These are phyloP conservation scores for Cupressus sempervirens DNA, from an alignment of 75 land plant genomes.

Conservation along the genomic window DNA sequence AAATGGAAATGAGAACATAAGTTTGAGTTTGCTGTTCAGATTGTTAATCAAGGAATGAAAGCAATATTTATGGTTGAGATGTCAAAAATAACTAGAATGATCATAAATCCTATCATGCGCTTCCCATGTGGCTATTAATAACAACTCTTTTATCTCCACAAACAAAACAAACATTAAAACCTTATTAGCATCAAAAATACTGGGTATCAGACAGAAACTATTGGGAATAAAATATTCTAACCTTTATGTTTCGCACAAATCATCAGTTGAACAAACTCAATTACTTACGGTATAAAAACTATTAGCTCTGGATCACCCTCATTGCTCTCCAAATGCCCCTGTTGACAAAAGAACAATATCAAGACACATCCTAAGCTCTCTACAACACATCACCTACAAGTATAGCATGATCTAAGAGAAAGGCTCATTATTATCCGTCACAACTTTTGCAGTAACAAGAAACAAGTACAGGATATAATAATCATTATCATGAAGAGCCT, in stretches of 20 bases:
- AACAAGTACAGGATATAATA: not conserved
- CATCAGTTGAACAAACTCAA: not conserved
- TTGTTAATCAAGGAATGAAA: not conserved
- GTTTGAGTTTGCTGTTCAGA: not conserved
- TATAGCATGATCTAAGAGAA: not conserved
- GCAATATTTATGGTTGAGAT: not conserved
- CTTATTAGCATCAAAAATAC: not conserved
- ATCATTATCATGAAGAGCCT: not conserved
- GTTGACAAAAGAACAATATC: conserved; percentile 15
- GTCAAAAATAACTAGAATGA: not conserved
- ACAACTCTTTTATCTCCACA: not conserved
- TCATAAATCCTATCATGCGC: not conserved
- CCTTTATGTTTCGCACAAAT: not conserved
- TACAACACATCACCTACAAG: not conserved
- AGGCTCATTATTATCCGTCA: not conserved
- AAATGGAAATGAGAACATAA: not conserved
- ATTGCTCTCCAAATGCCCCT: conserved; percentile 88
- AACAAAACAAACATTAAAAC: not conserved
- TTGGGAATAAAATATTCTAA: not conserved
- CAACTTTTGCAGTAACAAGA: not conserved
- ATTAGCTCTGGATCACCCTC: conserved; percentile 95
- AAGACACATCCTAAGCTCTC: not conserved
- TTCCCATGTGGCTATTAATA: not conserved
- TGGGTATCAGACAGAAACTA: not conserved
- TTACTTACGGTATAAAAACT: conserved; percentile 90